Conservation (phyloP, 352 stramenopile species). For the Phytophthora brassicae region DNA sequence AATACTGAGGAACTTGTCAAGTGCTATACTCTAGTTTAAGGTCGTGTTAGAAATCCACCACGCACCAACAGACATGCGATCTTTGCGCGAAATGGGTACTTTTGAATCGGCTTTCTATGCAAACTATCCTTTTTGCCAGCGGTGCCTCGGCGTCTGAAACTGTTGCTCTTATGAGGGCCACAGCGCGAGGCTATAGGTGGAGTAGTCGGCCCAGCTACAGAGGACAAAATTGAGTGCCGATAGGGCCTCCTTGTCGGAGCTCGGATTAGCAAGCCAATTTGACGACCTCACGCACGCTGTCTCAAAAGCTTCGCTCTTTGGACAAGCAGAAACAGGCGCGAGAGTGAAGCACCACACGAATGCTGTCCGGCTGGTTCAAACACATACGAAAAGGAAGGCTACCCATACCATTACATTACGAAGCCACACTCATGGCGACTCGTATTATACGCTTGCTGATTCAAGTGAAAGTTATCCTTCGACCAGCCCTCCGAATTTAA, state of each 20-base stretch:
- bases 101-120: not conserved
- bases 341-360: not conserved
- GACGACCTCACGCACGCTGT: slow-evolving; percentile 8
- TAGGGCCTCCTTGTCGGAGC: not conserved
- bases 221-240: not conserved
- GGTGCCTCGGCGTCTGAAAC: not conserved
- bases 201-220: not conserved
- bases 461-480: slow-evolving; percentile 11
- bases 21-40: too few species aligned
- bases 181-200: not conserved
- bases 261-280: not conserved
- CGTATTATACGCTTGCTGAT: slow-evolving; percentile 11
- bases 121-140: not conserved
- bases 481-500: too few species aligned
- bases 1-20: too few species aligned
- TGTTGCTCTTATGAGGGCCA: not conserved
- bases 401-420: too few species aligned
- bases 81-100: not conserved
- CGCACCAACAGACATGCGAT: not conserved
- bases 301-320: slow-evolving; percentile 10
- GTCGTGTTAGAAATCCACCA: too few species aligned
- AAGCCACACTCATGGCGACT: not conserved
- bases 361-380: slow-evolving; percentile 1
- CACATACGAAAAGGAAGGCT: not conserved
- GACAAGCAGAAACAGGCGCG: slow-evolving; percentile 14